Conservation (phyloP, 1,284 basidiomycete genomes). For the Rhodofomes roseus region DNA sequence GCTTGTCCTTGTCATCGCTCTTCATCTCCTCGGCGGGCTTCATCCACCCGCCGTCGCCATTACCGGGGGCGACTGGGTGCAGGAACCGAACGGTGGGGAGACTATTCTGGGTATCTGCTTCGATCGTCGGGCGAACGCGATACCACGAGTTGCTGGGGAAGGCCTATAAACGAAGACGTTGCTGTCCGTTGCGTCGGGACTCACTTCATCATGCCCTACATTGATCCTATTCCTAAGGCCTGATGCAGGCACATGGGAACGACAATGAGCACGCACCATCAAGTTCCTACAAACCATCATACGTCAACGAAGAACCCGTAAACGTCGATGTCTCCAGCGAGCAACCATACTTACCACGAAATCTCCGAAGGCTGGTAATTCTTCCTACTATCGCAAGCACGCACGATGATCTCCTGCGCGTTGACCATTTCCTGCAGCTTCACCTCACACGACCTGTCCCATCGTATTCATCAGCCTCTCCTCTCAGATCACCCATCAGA, state of each 20-base stretch:
- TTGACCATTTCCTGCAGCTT: slow-evolving; percentile 13
- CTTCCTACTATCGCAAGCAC: slow-evolving; percentile 19
- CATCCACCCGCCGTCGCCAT: slow-evolving; percentile 22
- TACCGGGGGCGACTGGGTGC: slow-evolving; percentile 20
- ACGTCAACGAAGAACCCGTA: too few relatives aligned
- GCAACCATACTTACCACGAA: too few relatives aligned
- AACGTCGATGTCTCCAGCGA: too few relatives aligned
- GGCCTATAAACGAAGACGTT: background rate
- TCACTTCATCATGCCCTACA: slow-evolving; percentile 24
- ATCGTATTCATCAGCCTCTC: background rate
- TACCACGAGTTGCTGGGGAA: slow-evolving; percentile 23
- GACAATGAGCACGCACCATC: background rate
- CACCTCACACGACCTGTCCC: slow-evolving; percentile 21
- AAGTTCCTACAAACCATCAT: background rate
- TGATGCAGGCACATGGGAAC: background rate
- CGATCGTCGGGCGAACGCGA: slow-evolving; percentile 14
- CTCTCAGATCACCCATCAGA: background rate
- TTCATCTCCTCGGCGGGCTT: slow-evolving; percentile 6
- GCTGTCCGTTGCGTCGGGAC: background rate
- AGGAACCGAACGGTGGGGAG: slow-evolving; percentile 13
- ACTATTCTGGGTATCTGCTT: slow-evolving; percentile 6
- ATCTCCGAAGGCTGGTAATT: slow-evolving; percentile 19
- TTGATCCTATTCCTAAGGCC: background rate
- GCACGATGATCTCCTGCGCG: slow-evolving; percentile 15
- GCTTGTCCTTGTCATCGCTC: background rate